Evolutionary conservation across 495 filamentous ascomycete genomes (phyloP).

Genomic region (Rostrohypoxylon terebratum): DNA sequence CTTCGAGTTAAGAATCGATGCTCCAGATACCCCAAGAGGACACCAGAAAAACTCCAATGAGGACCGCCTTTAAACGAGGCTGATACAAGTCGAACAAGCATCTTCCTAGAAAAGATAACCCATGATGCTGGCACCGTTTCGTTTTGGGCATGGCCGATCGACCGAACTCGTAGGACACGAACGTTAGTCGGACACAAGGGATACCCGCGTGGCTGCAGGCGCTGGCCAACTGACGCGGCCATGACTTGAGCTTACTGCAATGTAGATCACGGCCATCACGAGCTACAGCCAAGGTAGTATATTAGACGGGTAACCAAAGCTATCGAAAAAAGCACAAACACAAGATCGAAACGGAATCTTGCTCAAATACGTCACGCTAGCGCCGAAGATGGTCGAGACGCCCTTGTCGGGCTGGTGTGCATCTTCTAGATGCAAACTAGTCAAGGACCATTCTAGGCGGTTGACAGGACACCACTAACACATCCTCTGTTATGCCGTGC

Average conservation of each 20-base stretch:
- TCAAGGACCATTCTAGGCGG: background rate
- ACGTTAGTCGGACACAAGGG: slow-evolving; percentile 19
- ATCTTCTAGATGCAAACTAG: background rate
- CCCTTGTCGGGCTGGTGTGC: background rate
- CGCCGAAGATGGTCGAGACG: background rate
- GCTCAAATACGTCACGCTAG: background rate
- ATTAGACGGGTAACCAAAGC: background rate
- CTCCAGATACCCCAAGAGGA: slow-evolving; percentile 8
- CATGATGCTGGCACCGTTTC: background rate
- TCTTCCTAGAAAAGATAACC: slow-evolving; percentile 4
- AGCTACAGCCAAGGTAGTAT: background rate
- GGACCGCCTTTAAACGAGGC: slow-evolving; percentile 25
- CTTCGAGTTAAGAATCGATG: background rate
- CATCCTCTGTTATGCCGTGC: slow-evolving; percentile 7
- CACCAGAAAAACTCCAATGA: slow-evolving; percentile 18
- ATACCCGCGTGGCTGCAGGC: slow-evolving; percentile 38
- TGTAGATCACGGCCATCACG: background rate
- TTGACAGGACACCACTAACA: slow-evolving; percentile 9
- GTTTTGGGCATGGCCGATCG: background rate
- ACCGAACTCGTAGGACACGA: slow-evolving; percentile 24
- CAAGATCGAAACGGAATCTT: slow-evolving; percentile 6
- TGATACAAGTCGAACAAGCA: slow-evolving; percentile 9
- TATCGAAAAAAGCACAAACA: slow-evolving; percentile 15
- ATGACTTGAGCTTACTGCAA: slow-evolving; percentile 23
- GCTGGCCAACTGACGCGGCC: slow-evolving; percentile 1